Conservation (phyloP, 1,139 yeast genomes). For the Keqinozyma sinolaborantium region DNA sequence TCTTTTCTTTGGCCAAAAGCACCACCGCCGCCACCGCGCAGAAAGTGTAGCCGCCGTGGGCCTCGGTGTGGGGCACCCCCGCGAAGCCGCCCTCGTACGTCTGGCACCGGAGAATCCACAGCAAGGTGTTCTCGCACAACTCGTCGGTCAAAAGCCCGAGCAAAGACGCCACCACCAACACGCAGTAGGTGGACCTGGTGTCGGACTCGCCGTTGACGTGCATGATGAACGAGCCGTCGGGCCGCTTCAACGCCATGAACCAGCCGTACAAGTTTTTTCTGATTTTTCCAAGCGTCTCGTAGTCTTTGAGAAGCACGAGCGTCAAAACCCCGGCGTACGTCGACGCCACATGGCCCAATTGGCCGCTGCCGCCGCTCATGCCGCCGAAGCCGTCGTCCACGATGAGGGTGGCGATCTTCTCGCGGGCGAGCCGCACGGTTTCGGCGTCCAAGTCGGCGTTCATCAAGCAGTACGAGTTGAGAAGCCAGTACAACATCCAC, state of each 20-base stretch:
- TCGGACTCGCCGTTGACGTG: slow-evolving; percentile 82
- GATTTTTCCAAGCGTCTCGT: slow-evolving; percentile 21
- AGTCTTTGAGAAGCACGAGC: slow-evolving; percentile 52
- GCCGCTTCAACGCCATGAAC: slow-evolving; percentile 61
- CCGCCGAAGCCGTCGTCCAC: slow-evolving; percentile 54
- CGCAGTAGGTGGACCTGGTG: slow-evolving; percentile 86
- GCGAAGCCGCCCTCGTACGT: slow-evolving; percentile 96
- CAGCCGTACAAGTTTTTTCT: slow-evolving; percentile 50
- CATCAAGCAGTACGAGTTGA: slow-evolving; percentile 41
- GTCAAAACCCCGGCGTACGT: slow-evolving; percentile 76
- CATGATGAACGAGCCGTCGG: slow-evolving; percentile 74
- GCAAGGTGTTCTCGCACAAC: slow-evolving; percentile 47
- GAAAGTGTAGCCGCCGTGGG: slow-evolving; percentile 95
- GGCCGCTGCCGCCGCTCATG: slow-evolving; percentile 81
- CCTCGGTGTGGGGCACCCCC: slow-evolving; percentile 78
- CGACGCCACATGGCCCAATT: slow-evolving; percentile 80
- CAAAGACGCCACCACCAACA: slow-evolving; percentile 67
- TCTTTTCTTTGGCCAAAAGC: slow-evolving; percentile 23
- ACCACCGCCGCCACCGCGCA: slow-evolving; percentile 80
- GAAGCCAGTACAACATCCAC: slow-evolving; percentile 87
- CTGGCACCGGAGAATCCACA: slow-evolving; percentile 73
- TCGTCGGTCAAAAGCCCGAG: slow-evolving; percentile 63
- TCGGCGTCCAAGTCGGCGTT: slow-evolving; percentile 6
- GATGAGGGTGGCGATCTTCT: slow-evolving; percentile 19
- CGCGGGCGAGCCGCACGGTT: slow-evolving; percentile 8